Base-by-base conservation (phyloP, 768 basidiomycete genomes). In the Clathrus columnatus region DNA sequence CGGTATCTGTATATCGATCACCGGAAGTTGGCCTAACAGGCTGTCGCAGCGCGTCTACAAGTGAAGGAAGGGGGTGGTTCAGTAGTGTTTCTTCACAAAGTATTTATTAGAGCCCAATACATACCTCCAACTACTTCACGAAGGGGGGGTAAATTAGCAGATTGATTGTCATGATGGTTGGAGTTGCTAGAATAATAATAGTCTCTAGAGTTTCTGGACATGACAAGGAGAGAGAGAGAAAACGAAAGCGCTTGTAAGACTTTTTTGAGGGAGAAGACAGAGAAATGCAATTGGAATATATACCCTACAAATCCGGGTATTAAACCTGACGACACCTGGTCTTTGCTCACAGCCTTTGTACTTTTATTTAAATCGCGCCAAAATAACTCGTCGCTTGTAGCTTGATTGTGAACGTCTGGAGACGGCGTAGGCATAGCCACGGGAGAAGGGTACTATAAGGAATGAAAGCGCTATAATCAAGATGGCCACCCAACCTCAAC, bases 371-470 rank as follows among this genome's bases (percentile, higher is more conserved):
- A 53, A 41, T 36, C 27, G 30, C 29, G 36, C 11, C 36, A 27
- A 53, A 10, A 53, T 21, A 18, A 43, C 51, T 36, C 36, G 51
- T 45, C 42, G 42, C 21, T 20, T 44, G 14, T 23, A 47, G 16
- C 23, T 17, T 32, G 41, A 44, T 24, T 53, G 42, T 42, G 41
- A 17, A 53, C 24, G 16, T 53, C 23, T 44, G 51, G 51, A 53
- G 51, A 53, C 45, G 51, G 36, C 41, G 21, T 43, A 30, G 51
- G 42, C 51, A 53, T 53, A 53, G 51, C 51, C 51, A 53, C 51
- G 18, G 6, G n/a, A 53, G 36, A 29, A 42, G 24, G 21, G 24
- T n/a, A 41, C 27, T 53, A 53, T 53, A 42, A 27, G 23, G 28
- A 6, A 23, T 1, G 21, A 26, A n/a, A 44, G 51, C 36, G 51